phyloP scores from a whole-genome alignment of 2,329 filamentous ascomycete species.

The Fusarium dlaminii region DNA sequence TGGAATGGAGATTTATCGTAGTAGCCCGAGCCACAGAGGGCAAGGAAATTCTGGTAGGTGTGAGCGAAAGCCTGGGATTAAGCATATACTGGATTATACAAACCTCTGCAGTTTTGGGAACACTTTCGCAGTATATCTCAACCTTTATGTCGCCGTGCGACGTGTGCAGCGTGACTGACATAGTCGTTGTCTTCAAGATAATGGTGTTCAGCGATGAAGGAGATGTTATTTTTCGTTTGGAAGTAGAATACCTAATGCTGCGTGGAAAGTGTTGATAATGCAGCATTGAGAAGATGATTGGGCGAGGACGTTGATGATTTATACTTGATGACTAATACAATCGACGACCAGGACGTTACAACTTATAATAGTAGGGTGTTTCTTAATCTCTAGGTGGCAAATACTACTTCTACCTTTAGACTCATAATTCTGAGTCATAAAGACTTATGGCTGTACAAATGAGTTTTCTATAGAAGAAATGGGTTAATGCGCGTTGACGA shows the following conservation, averaged over 20 bases:
- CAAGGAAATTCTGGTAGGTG: constrained; percentile 78
- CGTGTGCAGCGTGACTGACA: constrained; percentile 84
- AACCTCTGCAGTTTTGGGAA: constrained; percentile 90
- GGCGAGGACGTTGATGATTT: background rate
- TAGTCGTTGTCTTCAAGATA: constrained; percentile 40
- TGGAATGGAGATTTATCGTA: constrained; percentile 82
- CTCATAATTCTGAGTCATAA: background rate
- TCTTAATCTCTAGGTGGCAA: background rate
- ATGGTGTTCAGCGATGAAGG: background rate
- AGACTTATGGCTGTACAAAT: too few relatives aligned
- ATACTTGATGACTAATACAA: constrained; percentile 6
- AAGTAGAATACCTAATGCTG: background rate
- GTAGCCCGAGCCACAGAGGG: constrained; percentile 81
- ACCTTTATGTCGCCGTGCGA: constrained; percentile 91
- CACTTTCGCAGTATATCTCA: constrained; percentile 94
- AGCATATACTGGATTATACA: constrained; percentile 27
- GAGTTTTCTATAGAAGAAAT: background rate
- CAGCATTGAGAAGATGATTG: constrained; percentile 2
- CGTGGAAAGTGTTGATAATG: background rate
- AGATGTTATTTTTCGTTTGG: background rate
- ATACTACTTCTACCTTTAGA: background rate
- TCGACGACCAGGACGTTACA: background rate
- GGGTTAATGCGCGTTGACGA: background rate
- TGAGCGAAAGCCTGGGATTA: constrained; percentile 14
- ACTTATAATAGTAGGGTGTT: background rate